Evolutionary conservation across 495 filamentous ascomycete species (phyloP).

Genomic region (Podospora bellae-mahoneyi): DNA sequence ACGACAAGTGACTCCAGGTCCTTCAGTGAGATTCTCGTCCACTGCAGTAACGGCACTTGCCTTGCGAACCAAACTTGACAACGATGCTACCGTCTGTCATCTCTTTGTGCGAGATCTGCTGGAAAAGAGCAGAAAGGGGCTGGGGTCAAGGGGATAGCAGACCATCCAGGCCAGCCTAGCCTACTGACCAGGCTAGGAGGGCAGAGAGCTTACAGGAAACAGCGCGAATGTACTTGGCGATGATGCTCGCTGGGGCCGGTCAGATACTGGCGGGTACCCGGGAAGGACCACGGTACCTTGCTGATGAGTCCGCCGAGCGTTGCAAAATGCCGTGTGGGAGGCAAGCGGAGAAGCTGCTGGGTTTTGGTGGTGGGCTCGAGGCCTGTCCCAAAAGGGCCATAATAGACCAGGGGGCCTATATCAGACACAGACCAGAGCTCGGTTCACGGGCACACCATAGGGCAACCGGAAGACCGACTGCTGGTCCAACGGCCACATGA

Average conservation of each 20-base stretch:
- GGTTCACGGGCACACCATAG: constrained; percentile 43
- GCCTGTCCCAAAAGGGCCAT: constrained; percentile 38
- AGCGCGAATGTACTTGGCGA: constrained; percentile 20
- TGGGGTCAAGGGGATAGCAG: constrained; percentile 12
- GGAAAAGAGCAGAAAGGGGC: constrained; percentile 15
- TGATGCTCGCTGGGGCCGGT: constrained; percentile 8
- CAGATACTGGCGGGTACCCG: constrained; percentile 28
- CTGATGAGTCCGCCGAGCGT: constrained; percentile 23
- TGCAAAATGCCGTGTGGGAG: constrained; percentile 26
- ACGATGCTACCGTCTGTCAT: constrained; percentile 11
- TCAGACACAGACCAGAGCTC: constrained; percentile 40
- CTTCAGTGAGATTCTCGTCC: constrained; percentile 10
- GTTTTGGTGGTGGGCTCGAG: constrained; percentile 23
- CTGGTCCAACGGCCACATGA: constrained; percentile 16
- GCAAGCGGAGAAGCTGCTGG: constrained; percentile 25
- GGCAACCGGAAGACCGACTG: constrained; percentile 32
- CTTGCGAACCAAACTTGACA: constrained; percentile 19
- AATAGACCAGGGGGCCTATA: constrained; percentile 46
- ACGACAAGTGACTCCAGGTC: constrained; percentile 40
- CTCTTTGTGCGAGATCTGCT: constrained; percentile 10
- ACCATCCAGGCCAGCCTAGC: not conserved
- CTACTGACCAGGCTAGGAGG: constrained; percentile 10
- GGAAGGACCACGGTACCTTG: constrained; percentile 20
- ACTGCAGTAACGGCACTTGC: constrained; percentile 25
- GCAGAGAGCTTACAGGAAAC: constrained; percentile 25